Evolutionary conservation across 345 rosid genomes (phyloP).

Genomic region (Balakata baccata): DNA sequence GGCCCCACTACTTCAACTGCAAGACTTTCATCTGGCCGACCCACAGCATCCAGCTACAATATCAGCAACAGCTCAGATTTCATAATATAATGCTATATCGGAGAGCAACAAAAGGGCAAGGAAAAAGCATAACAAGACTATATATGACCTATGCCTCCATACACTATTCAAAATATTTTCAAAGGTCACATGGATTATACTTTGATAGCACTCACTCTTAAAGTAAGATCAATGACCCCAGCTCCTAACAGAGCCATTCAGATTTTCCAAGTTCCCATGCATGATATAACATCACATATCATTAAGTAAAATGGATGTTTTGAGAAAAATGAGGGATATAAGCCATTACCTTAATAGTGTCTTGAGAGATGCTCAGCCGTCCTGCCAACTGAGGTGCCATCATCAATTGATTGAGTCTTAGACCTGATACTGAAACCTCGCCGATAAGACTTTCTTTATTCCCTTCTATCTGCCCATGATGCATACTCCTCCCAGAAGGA

Average conservation of each 20-base stretch:
- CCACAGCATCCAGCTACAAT: constrained; percentile 76
- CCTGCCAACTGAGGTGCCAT: constrained; percentile 92
- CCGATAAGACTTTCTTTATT: constrained; percentile 58
- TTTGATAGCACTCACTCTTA: background rate
- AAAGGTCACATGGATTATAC: background rate
- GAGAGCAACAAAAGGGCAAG: background rate
- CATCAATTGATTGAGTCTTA: constrained; percentile 85
- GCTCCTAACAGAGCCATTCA: constrained; percentile 11
- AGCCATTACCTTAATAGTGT: constrained; percentile 63
- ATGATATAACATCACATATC: constrained; percentile 1
- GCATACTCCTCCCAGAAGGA: constrained; percentile 25
- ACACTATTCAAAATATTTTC: too few species aligned
- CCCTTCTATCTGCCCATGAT: constrained; percentile 32
- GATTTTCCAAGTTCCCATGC: background rate
- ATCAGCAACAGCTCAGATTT: constrained; percentile 24
- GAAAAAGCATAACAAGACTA: constrained; percentile 3
- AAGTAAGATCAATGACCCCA: background rate
- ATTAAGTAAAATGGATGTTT: background rate
- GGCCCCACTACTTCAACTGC: constrained; percentile 71
- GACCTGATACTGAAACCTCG: constrained; percentile 79
- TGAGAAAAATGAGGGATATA: constrained; percentile 12
- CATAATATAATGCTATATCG: constrained; percentile 9
- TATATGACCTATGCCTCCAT: background rate
- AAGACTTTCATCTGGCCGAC: constrained; percentile 93
- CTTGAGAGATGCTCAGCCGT: constrained; percentile 65